Conservation (phyloP, 805 yeast genomes). For the Danielia reshetovae region DNA sequence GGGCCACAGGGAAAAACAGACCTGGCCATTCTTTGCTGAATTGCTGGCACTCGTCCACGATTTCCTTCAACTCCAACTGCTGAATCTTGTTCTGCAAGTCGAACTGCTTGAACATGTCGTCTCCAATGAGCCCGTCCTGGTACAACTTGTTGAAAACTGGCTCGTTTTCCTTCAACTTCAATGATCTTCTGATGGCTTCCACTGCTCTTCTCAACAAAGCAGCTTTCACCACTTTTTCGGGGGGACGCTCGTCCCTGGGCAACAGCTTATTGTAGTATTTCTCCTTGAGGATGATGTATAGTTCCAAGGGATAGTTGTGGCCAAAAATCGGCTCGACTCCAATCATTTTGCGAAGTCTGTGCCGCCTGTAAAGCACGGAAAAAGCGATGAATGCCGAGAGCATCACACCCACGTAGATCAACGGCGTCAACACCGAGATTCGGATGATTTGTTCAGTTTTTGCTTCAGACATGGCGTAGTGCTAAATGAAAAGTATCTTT, state of each 20-base stretch:
- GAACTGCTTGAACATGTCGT: constrained; percentile 77
- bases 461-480: constrained; percentile 15
- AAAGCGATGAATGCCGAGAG: constrained; percentile 64
- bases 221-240: constrained; percentile 70
- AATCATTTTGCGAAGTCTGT: constrained; percentile 49
- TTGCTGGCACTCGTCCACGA: constrained; percentile 69
- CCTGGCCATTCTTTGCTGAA: constrained; percentile 79
- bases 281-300: constrained; percentile 57
- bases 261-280: constrained; percentile 37
- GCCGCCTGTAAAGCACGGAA: constrained; percentile 62
- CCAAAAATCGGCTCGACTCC: constrained; percentile 70
- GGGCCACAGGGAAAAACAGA: constrained; percentile 69
- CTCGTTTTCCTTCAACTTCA: constrained; percentile 77
- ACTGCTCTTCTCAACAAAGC: constrained; percentile 63
- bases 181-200: constrained; percentile 79
- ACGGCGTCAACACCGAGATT: constrained; percentile 56
- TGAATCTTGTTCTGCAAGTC: constrained; percentile 72
- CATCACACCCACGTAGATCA: constrained; percentile 69
- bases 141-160: constrained; percentile 66
- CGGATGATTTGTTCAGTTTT: constrained; percentile 23
- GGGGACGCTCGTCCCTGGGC: constrained; percentile 49
- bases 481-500: neutral
- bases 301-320: constrained; percentile 59
- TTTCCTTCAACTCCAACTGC: constrained; percentile 75
- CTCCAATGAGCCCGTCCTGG: constrained; percentile 88